Evolutionary conservation across 1,284 basidiomycete genomes (phyloP).

Genomic region (Trichosporon ovoides): DNA sequence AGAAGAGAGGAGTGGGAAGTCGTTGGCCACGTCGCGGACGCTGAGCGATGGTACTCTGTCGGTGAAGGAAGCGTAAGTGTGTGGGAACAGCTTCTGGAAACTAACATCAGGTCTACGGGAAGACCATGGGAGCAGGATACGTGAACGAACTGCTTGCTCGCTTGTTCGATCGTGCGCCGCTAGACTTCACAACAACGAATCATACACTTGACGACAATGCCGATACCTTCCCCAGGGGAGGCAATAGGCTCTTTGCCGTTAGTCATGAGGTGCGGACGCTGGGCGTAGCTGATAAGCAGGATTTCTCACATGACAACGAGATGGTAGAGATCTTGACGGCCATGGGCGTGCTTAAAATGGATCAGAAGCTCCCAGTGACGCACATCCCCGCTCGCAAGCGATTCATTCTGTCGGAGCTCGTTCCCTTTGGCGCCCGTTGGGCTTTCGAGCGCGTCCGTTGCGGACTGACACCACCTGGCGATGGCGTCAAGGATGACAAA

Average conservation of each 20-base stretch:
- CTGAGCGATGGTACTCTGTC: slow-evolving; percentile 68
- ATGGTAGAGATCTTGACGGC: slow-evolving; percentile 72
- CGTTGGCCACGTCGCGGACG: slow-evolving; percentile 66
- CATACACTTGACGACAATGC: slow-evolving; percentile 62
- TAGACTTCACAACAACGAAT: slow-evolving; percentile 71
- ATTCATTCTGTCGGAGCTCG: slow-evolving; percentile 31
- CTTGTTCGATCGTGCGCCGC: slow-evolving; percentile 59
- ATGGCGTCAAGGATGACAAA: slow-evolving; percentile 19
- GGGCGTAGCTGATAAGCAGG: slow-evolving; percentile 36
- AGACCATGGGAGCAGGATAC: slow-evolving; percentile 58
- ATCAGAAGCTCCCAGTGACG: slow-evolving; percentile 1
- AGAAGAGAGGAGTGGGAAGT: slow-evolving; percentile 56
- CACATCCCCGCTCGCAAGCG: slow-evolving; percentile 26
- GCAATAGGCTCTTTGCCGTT: slow-evolving; percentile 40
- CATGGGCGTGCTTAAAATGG: slow-evolving; percentile 55
- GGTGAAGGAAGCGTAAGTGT: slow-evolving; percentile 57
- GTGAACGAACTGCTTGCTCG: slow-evolving; percentile 77
- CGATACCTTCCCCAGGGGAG: slow-evolving; percentile 60
- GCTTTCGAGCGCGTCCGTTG: slow-evolving; percentile 40
- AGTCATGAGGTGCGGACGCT: slow-evolving; percentile 7
- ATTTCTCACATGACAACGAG: slow-evolving; percentile 76
- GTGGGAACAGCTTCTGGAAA: background rate
- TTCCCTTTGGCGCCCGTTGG: slow-evolving; percentile 40
- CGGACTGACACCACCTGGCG: slow-evolving; percentile 31
- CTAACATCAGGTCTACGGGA: slow-evolving; percentile 30